phyloP scores from a whole-genome alignment of 208 protist genomes.

The Leishmania mexicana region DNA sequence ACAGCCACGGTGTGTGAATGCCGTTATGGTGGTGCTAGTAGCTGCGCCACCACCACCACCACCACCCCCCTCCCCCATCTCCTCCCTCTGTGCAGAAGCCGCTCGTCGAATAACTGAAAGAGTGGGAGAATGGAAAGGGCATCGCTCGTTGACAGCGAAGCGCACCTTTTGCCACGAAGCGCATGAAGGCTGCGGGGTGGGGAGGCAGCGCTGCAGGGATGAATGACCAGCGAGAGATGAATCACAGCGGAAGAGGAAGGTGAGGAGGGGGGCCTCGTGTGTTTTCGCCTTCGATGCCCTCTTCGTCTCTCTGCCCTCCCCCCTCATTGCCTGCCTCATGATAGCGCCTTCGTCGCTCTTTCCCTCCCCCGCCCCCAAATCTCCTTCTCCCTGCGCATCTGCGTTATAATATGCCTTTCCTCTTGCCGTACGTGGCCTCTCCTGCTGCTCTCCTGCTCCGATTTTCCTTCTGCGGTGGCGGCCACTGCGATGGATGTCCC shows the following conservation, averaged over 20 bases:
- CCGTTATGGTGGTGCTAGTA: background rate
- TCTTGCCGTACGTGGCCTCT: background rate
- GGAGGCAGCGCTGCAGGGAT: background rate
- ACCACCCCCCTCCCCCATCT: background rate
- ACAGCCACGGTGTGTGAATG: background rate
- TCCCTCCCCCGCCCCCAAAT: background rate
- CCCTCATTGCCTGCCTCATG: background rate
- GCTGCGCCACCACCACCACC: background rate
- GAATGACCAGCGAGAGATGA: background rate
- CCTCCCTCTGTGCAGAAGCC: background rate
- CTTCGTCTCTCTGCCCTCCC: background rate
- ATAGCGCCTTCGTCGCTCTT: no score
- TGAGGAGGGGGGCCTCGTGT: background rate
- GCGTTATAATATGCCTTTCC: background rate
- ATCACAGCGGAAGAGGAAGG: background rate
- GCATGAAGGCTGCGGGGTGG: background rate
- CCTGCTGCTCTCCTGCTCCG: background rate
- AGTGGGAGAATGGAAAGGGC: background rate
- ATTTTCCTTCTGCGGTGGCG: background rate
- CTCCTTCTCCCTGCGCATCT: background rate
- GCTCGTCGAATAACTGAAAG: background rate
- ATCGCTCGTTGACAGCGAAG: background rate
- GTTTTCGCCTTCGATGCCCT: background rate
- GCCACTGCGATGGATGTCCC: background rate
- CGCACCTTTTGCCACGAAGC: background rate